Conservation (phyloP, 83 land plant species). For the Picea abies region DNA sequence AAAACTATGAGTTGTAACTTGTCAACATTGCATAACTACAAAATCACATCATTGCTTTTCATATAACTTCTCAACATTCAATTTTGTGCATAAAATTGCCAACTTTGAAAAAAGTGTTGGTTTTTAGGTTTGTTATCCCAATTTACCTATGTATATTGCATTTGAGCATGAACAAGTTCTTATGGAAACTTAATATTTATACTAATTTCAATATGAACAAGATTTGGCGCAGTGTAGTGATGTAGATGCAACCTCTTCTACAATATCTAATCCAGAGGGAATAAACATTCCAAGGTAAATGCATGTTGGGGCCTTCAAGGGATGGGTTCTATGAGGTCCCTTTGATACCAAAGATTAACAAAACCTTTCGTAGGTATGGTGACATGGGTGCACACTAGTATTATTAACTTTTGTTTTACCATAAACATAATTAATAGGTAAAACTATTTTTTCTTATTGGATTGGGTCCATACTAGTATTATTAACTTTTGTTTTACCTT, state of each 20-base stretch:
- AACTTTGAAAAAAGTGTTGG: conserved; percentile 94
- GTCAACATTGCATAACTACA: neutral
- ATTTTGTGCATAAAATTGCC: conserved; percentile 95
- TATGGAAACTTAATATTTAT: conserved; percentile 9
- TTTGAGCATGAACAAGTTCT: conserved; percentile 39
- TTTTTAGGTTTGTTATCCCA: conserved; percentile 60
- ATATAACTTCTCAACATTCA: conserved; percentile 92
- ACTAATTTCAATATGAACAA: conserved; percentile 26
- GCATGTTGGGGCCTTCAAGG: no score
- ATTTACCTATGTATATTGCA: neutral
- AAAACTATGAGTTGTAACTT: neutral
- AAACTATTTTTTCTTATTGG: neutral
- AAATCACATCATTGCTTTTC: neutral
- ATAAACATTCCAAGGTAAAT: conserved; percentile 85
- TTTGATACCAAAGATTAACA: no score
- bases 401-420: neutral
- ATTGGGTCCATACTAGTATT: no score
- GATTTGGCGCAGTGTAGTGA: conserved; percentile 90
- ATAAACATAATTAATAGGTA: neutral
- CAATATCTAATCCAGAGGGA: conserved; percentile 78
- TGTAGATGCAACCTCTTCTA: conserved; percentile 75
- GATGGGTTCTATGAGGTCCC: no score
- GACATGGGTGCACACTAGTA: no score
- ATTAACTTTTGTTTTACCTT: neutral
- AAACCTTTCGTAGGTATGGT: no score